A percentile compares a stretch with the other conserved stretches of the same genome.
These are phyloP conservation scores for Aspergillus alliaceus DNA, from an alignment of 2,329 filamentous ascomycete species.

Conservation along the genomic window DNA sequence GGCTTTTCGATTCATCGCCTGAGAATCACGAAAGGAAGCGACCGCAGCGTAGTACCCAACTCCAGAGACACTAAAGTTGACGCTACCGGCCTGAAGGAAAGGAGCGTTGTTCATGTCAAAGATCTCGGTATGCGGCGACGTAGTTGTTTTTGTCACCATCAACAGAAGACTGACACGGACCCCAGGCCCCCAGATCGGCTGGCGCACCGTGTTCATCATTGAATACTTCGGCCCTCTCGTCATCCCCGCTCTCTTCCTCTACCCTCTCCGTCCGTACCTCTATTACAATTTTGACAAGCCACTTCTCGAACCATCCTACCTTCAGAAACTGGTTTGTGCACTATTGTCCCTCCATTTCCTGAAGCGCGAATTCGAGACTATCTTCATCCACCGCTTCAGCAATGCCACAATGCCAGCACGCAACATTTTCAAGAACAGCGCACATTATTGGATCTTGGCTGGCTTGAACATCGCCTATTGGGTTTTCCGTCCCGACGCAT, in stretches of 20 bases:
- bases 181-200: conserved; percentile 80
- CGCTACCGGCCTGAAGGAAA: conserved; percentile 57
- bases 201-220: conserved; percentile 91
- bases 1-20: conserved; percentile 60
- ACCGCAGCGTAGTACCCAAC: conserved; percentile 60
- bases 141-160: background rate
- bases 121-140: conserved; percentile 71
- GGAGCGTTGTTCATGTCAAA: conserved; percentile 76
- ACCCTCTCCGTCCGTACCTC: conserved; percentile 68
- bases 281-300: conserved; percentile 56
- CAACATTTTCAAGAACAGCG: conserved; percentile 94
- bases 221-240: conserved; percentile 92
- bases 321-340: conserved; percentile 71
- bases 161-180: conserved; percentile 20
- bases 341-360: conserved; percentile 81
- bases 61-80: conserved; percentile 51
- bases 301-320: conserved; percentile 57
- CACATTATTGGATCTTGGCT: conserved; percentile 87
- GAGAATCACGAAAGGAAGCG: conserved; percentile 64
- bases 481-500: conserved; percentile 75
- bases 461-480: conserved; percentile 80
- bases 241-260: conserved; percentile 75
- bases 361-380: conserved; percentile 92
- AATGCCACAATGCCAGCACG: conserved; percentile 85
- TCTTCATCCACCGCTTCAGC: conserved; percentile 94